Evolutionary conservation across 106 monocot genomes (phyloP).

Genomic region (Allium sativum): DNA sequence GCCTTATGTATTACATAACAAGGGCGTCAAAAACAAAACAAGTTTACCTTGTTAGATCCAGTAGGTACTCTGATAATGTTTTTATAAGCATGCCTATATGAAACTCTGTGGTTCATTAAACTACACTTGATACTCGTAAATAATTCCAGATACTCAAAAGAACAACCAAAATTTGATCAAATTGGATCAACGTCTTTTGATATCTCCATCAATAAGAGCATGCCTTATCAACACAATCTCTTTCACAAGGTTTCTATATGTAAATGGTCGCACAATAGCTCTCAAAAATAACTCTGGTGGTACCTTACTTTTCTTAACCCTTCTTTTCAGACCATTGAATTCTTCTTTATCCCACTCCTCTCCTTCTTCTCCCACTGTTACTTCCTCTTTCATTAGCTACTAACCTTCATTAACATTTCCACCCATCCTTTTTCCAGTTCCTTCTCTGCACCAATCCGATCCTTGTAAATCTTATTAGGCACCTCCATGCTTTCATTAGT

Average conservation of each 20-base stretch:
- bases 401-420: not conserved
- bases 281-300: conserved; percentile 62
- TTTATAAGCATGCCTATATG: too few relatives aligned
- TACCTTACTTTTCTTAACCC: conserved; percentile 32
- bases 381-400: conserved; percentile 11
- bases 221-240: conserved; percentile 90
- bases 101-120: too few relatives aligned
- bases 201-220: conserved; percentile 72
- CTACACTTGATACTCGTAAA: too few relatives aligned
- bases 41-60: too few relatives aligned
- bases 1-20: too few relatives aligned
- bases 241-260: conserved; percentile 89
- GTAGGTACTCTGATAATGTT: too few relatives aligned
- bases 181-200: conserved; percentile 12
- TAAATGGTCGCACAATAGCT: conserved; percentile 80
- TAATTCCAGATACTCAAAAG: too few relatives aligned
- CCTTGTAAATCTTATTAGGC: conserved; percentile 21
- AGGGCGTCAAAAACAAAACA: too few relatives aligned
- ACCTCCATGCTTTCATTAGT: conserved; percentile 61
- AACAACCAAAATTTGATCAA: too few relatives aligned
- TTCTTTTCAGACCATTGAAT: conserved; percentile 3
- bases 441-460: conserved; percentile 28
- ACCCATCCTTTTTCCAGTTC: conserved; percentile 7
- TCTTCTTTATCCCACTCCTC: conserved; percentile 11
- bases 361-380: not conserved